phyloP scores from a whole-genome alignment of 2,329 filamentous ascomycete species.

The Curvularia sp. region DNA sequence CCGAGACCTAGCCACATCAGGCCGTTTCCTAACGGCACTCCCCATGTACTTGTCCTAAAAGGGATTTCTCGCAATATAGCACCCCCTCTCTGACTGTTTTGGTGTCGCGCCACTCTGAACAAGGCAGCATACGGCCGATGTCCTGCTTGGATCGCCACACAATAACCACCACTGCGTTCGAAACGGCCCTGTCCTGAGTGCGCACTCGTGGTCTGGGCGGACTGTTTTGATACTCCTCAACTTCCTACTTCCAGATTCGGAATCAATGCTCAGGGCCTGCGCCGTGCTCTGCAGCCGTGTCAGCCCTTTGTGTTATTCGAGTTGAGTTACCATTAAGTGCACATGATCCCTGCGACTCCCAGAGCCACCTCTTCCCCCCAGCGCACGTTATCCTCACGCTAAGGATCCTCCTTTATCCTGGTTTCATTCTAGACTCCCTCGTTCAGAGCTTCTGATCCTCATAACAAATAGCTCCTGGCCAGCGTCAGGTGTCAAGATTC shows the following conservation, averaged over 20 bases:
- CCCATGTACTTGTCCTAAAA: constrained; percentile 18
- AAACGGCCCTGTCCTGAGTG: constrained; percentile 31
- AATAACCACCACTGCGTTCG: constrained; percentile 34
- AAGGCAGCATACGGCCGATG: constrained; percentile 18
- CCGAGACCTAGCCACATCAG: constrained; percentile 21
- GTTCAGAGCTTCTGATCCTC: constrained; percentile 5
- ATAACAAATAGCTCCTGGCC: constrained; percentile 1
- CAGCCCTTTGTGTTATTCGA: constrained; percentile 3
- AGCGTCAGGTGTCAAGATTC: not conserved
- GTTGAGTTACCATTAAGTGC: constrained; percentile 7
- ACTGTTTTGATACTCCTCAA: constrained; percentile 17
- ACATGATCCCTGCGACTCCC: constrained; percentile 6
- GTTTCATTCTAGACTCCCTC: not conserved
- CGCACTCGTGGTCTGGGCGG: constrained; percentile 15
- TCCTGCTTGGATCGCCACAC: constrained; percentile 20
- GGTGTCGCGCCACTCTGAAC: constrained; percentile 17
- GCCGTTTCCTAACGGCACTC: constrained; percentile 11
- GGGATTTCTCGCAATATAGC: constrained; percentile 30
- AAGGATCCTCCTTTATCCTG: not conserved
- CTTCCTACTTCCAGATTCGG: constrained; percentile 26
- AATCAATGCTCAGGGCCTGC: constrained; percentile 25
- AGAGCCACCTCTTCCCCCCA: not conserved
- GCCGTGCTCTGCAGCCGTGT: constrained; percentile 17
- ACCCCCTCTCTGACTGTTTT: constrained; percentile 21
- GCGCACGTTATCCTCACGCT: not conserved